Percentiles rank a stretch among this genome's conserved stretches.
Conservation (phyloP, 768 basidiomycete genomes). For the Boletus speciosus region DNA sequence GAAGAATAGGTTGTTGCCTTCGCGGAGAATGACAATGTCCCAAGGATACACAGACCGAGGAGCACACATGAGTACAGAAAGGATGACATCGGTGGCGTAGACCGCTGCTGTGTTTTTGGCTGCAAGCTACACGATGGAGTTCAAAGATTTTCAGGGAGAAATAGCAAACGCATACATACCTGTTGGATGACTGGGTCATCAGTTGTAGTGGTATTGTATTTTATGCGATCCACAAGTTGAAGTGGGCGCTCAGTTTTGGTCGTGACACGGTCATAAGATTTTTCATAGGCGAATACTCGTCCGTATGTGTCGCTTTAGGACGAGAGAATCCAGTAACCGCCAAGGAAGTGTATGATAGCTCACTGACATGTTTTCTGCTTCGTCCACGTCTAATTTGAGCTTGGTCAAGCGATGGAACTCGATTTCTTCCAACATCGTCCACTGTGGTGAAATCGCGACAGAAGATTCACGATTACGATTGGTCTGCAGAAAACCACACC, state of each 20-base stretch:
- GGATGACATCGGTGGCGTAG: constrained; percentile 93
- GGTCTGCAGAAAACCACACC: constrained; percentile 42
- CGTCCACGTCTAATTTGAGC: constrained; percentile 89
- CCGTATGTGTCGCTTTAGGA: constrained; percentile 74
- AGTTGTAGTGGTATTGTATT: constrained; percentile 96
- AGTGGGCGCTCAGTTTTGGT: constrained; percentile 90
- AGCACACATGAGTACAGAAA: constrained; percentile 94
- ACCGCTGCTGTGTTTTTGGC: constrained; percentile 77
- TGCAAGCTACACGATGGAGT: constrained; percentile 55
- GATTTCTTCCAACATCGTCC: constrained; percentile 96
- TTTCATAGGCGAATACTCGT: constrained; percentile 89
- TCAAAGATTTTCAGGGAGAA: constrained; percentile 2
- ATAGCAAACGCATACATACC: constrained; percentile 38
- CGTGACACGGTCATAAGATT: constrained; percentile 90
- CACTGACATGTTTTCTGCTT: constrained; percentile 83
- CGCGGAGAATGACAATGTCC: constrained; percentile 95
- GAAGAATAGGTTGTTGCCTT: constrained; percentile 90
- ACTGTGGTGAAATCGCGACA: constrained; percentile 86
- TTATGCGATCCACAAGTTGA: constrained; percentile 89
- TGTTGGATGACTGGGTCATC: constrained; percentile 97
- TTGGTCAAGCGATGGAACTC: constrained; percentile 92
- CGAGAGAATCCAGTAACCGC: constrained; percentile 6
- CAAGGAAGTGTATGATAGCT: not conserved
- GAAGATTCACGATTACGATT: constrained; percentile 88
- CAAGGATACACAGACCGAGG: constrained; percentile 95